phyloP scores from a whole-genome alignment of 1,284 basidiomycete species.

The Schizophyllum commune region DNA sequence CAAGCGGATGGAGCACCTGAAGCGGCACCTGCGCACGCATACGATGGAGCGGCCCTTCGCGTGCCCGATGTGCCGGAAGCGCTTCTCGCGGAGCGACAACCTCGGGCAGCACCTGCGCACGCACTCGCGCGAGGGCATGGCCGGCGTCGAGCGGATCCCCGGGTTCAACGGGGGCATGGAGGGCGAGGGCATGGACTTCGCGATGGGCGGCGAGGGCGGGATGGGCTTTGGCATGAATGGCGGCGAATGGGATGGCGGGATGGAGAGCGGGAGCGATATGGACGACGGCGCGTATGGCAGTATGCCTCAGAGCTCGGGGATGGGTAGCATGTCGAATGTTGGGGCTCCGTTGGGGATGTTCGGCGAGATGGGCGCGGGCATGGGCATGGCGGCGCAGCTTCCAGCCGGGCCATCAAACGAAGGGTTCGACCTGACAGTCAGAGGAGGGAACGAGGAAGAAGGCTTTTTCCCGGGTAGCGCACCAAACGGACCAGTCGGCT shows the following conservation, averaged over 20 bases:
- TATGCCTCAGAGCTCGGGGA: background rate
- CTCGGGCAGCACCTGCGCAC: constrained; percentile 77
- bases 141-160: constrained; percentile 2
- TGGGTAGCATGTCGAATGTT: background rate
- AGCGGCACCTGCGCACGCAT: constrained; percentile 83
- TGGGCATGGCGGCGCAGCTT: constrained; percentile 9
- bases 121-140: constrained; percentile 44
- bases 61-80: constrained; percentile 67
- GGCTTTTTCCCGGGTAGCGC: background rate
- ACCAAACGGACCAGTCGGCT: constrained; percentile 1
- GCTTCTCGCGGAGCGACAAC: constrained; percentile 82
- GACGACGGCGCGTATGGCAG: background rate
- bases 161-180: constrained; percentile 14
- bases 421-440: background rate
- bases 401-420: background rate
- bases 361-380: constrained; percentile 22
- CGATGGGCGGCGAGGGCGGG: constrained; percentile 14
- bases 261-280: background rate
- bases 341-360: background rate
- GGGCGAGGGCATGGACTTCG: constrained; percentile 4
- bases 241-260: constrained; percentile 6
- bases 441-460: background rate
- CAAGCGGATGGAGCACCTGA: constrained; percentile 86
- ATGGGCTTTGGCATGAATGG: constrained; percentile 23
- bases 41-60: constrained; percentile 80